These are phyloP conservation scores for Saccharata proteae DNA, from an alignment of 2,329 filamentous ascomycete genomes.

Conservation along the genomic window DNA sequence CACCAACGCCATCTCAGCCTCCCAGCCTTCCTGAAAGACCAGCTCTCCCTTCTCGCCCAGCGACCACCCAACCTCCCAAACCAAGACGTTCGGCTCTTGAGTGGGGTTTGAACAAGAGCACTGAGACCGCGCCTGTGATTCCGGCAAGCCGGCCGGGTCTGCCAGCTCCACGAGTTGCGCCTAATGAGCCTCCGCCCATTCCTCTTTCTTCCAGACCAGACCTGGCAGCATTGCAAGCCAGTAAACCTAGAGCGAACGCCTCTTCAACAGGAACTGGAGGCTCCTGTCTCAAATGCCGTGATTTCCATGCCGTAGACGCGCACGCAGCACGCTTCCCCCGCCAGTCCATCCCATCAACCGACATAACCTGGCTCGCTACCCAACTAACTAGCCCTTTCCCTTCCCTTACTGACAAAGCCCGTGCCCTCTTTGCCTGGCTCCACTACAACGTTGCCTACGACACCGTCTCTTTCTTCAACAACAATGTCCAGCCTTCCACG, in stretches of 20 bases:
- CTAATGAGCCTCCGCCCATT: conserved; percentile 34
- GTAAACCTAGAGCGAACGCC: conserved; percentile 21
- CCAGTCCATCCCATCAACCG: conserved; percentile 54
- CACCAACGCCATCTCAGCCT: conserved; percentile 9
- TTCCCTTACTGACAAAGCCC: conserved; percentile 79
- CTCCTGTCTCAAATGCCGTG: conserved; percentile 66
- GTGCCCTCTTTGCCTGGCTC: conserved; percentile 88
- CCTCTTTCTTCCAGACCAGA: conserved; percentile 46
- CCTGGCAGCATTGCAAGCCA: conserved; percentile 41
- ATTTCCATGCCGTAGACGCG: conserved; percentile 71
- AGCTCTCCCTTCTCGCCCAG: conserved; percentile 14
- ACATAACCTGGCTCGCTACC: conserved; percentile 62
- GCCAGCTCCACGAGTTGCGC: conserved; percentile 1
- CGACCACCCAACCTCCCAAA: conserved; percentile 16
- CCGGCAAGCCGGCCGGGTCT: conserved; percentile 8
- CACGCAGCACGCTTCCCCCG: conserved; percentile 69
- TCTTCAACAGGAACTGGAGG: too few relatives aligned
- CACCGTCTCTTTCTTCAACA: conserved; percentile 63
- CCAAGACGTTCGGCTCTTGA: conserved; percentile 35
- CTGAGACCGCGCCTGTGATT: conserved; percentile 19
- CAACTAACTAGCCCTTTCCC: conserved; percentile 68
- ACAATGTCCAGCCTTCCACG: conserved; percentile 52
- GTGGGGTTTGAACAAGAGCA: conserved; percentile 30
- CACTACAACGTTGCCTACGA: conserved; percentile 92
- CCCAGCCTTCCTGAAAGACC: conserved; percentile 17